phyloP scores from a whole-genome alignment of 2,329 filamentous ascomycete genomes.

The Rutstroemia sp. region DNA sequence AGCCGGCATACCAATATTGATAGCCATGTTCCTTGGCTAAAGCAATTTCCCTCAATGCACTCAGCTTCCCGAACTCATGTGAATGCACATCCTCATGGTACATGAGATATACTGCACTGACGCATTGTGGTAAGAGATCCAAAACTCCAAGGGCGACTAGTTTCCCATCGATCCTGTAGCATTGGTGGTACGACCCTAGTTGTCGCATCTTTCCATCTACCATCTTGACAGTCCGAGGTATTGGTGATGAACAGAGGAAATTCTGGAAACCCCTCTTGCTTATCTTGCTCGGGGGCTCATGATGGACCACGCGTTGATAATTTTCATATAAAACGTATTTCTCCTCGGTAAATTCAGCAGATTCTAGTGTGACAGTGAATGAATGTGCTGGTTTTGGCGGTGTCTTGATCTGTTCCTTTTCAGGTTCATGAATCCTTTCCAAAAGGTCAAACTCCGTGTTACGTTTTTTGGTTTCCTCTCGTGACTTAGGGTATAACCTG shows the following conservation, averaged over 20 bases:
- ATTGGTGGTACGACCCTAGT: conserved; percentile 74
- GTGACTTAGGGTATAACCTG: conserved; percentile 57
- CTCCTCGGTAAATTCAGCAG: conserved; percentile 64
- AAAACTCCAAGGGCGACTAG: conserved; percentile 71
- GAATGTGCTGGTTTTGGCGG: conserved; percentile 59
- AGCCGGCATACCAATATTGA: conserved; percentile 75
- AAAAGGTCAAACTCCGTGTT: conserved; percentile 61
- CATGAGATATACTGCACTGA: conserved; percentile 78
- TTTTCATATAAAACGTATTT: conserved; percentile 68
- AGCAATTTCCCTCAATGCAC: conserved; percentile 65
- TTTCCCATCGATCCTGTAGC: conserved; percentile 69
- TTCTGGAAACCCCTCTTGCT: conserved; percentile 54
- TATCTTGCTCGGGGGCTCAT: conserved; percentile 55
- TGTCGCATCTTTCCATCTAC: conserved; percentile 45
- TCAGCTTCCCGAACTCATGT: conserved; percentile 67
- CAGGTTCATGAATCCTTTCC: conserved; percentile 62
- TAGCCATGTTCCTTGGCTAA: conserved; percentile 64
- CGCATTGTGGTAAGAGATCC: conserved; percentile 67
- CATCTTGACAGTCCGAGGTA: conserved; percentile 39
- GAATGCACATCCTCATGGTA: conserved; percentile 69
- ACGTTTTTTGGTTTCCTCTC: conserved; percentile 55
- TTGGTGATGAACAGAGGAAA: conserved; percentile 67
- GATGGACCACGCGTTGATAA: conserved; percentile 68
- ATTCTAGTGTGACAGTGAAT: conserved; percentile 63
- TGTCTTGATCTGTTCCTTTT: conserved; percentile 38